phyloP scores from a whole-genome alignment of 352 stramenopile species.

The Pythium sp. region DNA sequence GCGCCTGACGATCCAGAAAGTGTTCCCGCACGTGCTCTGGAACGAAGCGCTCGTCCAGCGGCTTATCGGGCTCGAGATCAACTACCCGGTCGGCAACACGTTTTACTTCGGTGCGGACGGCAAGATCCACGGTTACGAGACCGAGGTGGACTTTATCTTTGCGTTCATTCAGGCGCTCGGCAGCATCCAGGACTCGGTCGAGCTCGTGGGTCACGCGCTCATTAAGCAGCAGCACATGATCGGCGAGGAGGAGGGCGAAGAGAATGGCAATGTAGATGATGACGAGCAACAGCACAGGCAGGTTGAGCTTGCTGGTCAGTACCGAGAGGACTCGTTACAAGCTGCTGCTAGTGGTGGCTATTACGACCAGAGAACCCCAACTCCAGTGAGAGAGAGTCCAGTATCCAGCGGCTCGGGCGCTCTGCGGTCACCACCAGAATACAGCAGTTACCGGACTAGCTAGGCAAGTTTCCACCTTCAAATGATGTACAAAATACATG shows the following conservation, averaged over 20 bases:
- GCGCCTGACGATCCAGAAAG: constrained; percentile 53
- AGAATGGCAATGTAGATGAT: background rate
- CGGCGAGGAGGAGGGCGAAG: constrained; percentile 35
- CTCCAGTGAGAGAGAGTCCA: too few relatives aligned
- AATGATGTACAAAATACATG: background rate
- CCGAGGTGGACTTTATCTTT: constrained; percentile 55
- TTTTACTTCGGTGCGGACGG: constrained; percentile 64
- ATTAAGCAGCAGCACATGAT: constrained; percentile 61
- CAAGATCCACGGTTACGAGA: constrained; percentile 55
- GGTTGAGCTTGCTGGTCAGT: background rate
- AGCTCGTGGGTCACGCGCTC: constrained; percentile 49
- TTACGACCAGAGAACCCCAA: too few relatives aligned
- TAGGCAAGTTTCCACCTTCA: background rate
- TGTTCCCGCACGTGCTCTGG: constrained; percentile 66
- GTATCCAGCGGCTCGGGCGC: too few relatives aligned
- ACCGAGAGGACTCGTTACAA: too few relatives aligned
- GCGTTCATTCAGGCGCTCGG: constrained; percentile 40
- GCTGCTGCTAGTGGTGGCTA: too few relatives aligned
- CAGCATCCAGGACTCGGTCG: constrained; percentile 43
- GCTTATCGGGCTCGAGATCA: constrained; percentile 54
- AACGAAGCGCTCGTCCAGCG: constrained; percentile 63
- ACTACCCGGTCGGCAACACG: constrained; percentile 49
- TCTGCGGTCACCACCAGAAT: background rate
- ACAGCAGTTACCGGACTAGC: background rate
- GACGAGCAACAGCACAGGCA: constrained; percentile 4